Percentiles rank a stretch among this genome's conserved stretches.
These are phyloP conservation scores for Dittrichia graveolens DNA, from an alignment of 129 eudicot species.

Conservation along the genomic window DNA sequence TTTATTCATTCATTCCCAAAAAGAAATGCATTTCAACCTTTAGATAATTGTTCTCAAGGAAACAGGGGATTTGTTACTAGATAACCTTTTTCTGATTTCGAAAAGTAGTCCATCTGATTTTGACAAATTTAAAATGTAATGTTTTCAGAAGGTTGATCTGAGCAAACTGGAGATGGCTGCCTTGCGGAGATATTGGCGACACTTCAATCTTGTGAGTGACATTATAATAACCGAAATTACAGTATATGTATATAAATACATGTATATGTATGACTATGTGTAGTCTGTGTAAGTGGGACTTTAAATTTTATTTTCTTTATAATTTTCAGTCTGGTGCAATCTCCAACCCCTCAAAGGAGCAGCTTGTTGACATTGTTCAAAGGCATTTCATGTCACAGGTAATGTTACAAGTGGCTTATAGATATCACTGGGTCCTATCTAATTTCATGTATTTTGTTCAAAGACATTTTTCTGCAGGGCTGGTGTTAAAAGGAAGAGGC, in stretches of 20 bases:
- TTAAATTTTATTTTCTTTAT: background rate
- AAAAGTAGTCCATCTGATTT: too few relatives aligned
- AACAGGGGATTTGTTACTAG: constrained; percentile 5
- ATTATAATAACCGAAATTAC: background rate
- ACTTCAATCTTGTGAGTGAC: constrained; percentile 81
- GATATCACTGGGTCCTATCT: background rate
- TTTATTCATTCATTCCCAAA: constrained; percentile 19
- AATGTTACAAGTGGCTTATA: background rate
- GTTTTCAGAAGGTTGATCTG: constrained; percentile 72
- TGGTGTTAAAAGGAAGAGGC: too few relatives aligned
- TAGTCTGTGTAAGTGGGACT: background rate
- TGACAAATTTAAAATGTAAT: background rate
- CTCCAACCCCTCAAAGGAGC: constrained; percentile 77
- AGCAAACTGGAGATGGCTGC: constrained; percentile 93
- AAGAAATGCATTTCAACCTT: background rate
- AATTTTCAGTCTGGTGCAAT: constrained; percentile 53
- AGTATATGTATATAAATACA: background rate
- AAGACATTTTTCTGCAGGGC: too few relatives aligned
- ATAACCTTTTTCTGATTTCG: background rate
- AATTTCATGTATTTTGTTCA: background rate
- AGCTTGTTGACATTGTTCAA: constrained; percentile 76
- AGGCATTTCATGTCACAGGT: constrained; percentile 94
- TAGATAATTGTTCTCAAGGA: background rate
- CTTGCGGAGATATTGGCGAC: constrained; percentile 72
- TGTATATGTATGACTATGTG: background rate